Percentiles rank a stretch among this genome's conserved stretches.
These are phyloP conservation scores for Laburnicola sp. DNA, from an alignment of 2,329 filamentous ascomycete species.

Conservation along the genomic window DNA sequence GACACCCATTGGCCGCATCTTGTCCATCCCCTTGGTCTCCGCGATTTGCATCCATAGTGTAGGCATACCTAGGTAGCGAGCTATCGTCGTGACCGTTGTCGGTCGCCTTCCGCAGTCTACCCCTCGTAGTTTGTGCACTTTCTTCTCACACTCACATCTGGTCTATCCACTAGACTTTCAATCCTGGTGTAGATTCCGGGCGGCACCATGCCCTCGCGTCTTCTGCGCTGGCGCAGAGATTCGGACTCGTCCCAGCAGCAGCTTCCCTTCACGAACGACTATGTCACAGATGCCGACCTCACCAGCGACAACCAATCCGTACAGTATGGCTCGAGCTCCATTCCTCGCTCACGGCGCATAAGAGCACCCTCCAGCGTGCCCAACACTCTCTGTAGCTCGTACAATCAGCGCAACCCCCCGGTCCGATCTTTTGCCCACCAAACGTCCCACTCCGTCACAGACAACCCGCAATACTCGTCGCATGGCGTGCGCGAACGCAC, in stretches of 20 bases:
- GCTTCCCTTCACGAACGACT: constrained; percentile 40
- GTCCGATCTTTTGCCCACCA: constrained; percentile 73
- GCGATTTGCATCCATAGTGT: constrained; percentile 1
- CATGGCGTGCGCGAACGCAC: constrained; percentile 83
- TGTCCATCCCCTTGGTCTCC: background rate
- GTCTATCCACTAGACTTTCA: background rate
- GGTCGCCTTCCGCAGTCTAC: too few relatives aligned
- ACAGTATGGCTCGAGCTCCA: constrained; percentile 28
- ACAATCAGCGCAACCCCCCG: constrained; percentile 55
- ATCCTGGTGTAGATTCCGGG: background rate
- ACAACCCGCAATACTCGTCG: constrained; percentile 72
- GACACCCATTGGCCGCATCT: constrained; percentile 1
- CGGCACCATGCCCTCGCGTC: constrained; percentile 28
- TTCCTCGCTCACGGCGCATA: constrained; percentile 33
- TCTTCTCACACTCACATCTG: background rate
- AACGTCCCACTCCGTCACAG: constrained; percentile 63
- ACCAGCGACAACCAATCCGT: constrained; percentile 22
- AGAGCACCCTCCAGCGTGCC: constrained; percentile 30
- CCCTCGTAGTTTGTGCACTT: too few relatives aligned
- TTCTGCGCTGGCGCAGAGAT: constrained; percentile 21
- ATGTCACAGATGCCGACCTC: constrained; percentile 35
- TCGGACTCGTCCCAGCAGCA: constrained; percentile 24
- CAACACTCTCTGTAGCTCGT: constrained; percentile 32
- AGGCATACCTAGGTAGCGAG: too few relatives aligned
- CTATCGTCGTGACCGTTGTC: background rate